These are phyloP conservation scores for Cucurbita pepo DNA, from an alignment of 306 rosid species.

Conservation along the genomic window DNA sequence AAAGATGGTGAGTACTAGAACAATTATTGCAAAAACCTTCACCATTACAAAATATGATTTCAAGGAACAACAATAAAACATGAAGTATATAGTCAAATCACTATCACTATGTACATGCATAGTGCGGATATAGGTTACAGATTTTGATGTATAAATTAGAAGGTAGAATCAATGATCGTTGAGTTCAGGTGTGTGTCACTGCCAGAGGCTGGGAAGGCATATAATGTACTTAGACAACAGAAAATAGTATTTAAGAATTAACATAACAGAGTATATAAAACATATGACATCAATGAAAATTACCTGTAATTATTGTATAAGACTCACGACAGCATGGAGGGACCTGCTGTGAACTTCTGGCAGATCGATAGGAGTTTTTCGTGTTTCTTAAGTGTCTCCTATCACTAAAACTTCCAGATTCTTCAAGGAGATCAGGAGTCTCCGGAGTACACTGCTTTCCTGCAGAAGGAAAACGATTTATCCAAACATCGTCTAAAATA, in stretches of 20 bases:
- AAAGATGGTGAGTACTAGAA: neutral
- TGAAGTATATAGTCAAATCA: neutral
- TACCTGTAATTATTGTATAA: conserved; percentile 41
- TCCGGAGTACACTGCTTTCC: conserved; percentile 15
- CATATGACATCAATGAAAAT: conserved; percentile 9
- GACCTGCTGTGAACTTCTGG: conserved; percentile 27
- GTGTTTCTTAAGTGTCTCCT: conserved; percentile 17
- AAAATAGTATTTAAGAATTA: neutral
- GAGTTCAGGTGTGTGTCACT: neutral
- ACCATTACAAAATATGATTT: neutral
- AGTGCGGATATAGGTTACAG: neutral
- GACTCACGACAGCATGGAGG: conserved; percentile 14
- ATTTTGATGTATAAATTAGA: neutral
- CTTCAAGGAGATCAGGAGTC: conserved; percentile 19
- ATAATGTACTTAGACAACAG: neutral
- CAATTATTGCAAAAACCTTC: neutral
- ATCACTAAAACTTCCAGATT: conserved; percentile 12
- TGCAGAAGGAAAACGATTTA: conserved; percentile 11
- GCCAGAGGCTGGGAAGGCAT: neutral
- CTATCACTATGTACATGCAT: neutral
- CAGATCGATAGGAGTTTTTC: conserved; percentile 9
- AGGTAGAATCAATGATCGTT: neutral
- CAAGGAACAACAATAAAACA: neutral
- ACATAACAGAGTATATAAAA: neutral
- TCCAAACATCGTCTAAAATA: conserved; percentile 28